phyloP scores from a whole-genome alignment of 345 rosid genomes.

The Lepidium sativum region DNA sequence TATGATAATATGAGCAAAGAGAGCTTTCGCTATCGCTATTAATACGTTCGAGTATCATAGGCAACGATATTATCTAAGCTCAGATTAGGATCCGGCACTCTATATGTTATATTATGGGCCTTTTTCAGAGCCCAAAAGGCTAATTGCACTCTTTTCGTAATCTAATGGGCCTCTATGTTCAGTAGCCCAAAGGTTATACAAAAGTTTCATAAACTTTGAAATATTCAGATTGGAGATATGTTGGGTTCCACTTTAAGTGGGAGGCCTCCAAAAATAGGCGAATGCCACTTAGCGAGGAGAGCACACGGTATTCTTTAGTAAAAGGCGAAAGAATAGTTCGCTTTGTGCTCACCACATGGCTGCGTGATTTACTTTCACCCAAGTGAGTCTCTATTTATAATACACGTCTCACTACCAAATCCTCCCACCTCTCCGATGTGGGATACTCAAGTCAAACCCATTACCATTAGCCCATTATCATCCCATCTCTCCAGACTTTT shows the following conservation, averaged over 20 bases:
- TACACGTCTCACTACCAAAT: not conserved
- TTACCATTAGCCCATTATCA: too few relatives aligned
- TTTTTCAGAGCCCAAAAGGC: too few relatives aligned
- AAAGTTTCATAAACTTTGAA: not conserved
- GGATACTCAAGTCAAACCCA: not conserved
- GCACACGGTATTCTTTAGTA: conserved; percentile 29
- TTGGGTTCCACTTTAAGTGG: too few relatives aligned
- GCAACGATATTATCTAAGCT: too few relatives aligned
- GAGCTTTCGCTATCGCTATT: not conserved
- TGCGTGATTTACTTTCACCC: conserved; percentile 13
- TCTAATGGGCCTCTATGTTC: too few relatives aligned
- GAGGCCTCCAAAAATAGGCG: conserved; percentile 36
- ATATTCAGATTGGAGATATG: not conserved
- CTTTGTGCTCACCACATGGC: conserved; percentile 24
- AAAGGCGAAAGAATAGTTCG: conserved; percentile 30
- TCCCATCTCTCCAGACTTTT: not conserved
- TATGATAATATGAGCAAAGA: too few relatives aligned
- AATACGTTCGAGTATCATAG: too few relatives aligned
- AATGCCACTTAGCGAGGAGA: conserved; percentile 22
- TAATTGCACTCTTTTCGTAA: too few relatives aligned
- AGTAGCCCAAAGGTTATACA: not conserved
- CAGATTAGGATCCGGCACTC: too few relatives aligned
- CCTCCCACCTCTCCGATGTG: not conserved
- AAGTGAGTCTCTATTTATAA: not conserved
- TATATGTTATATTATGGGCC: too few relatives aligned